Evolutionary conservation across 1,284 basidiomycete genomes (phyloP), one percentile per base, ranked within the genome.

Genomic region (Cutaneotrichosporon spelunceum): DNA sequence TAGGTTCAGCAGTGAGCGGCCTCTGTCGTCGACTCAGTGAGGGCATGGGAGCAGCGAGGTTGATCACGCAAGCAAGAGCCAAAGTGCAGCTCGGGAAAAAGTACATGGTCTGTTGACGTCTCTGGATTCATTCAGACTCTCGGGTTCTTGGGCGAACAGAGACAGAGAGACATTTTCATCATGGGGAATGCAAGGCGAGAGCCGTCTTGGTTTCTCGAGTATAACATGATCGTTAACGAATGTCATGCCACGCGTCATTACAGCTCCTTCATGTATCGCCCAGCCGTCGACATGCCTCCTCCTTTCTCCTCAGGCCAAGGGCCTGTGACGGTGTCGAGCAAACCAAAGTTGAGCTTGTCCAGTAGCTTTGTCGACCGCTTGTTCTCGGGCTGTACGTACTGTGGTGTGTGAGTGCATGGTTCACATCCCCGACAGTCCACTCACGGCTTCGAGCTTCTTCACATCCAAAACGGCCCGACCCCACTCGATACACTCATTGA

Each of bases 231-330:
- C 7, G 30, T 6, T 7, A 11, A 33, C 11, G 34, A 10, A 36
- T 36, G 34, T 36, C 4, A 16, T 16, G 34, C 34, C 6, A 36
- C 13, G n/a, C n/a, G n/a, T n/a, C n/a, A n/a, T n/a, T 48, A 48
- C 45, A 48, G 45, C 45, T 48, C 45, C 45, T 48, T 48, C 45
- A 24, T 24, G 45, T 26, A 48, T 26, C 45, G 45, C 10, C 23
- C 45, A 24, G 26, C 45, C 23, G 21, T 48, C 4, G 7, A 21
- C 26, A 24, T 23, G 3, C 45, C 45, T 10, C 45, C 45, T 10
- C 45, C 45, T 24, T 48, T 48, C 45, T 48, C 45, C 45, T 48
- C 45, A 9, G 45, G 45, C 45, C 45, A 48, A 3, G 45, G 45
- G 3, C 14, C 23, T 6, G 26, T 26, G 21, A 14, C 8, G 45